These are phyloP conservation scores for Colletotrichum tropicicola DNA, from an alignment of 2,329 filamentous ascomycete species.

Conservation along the genomic window DNA sequence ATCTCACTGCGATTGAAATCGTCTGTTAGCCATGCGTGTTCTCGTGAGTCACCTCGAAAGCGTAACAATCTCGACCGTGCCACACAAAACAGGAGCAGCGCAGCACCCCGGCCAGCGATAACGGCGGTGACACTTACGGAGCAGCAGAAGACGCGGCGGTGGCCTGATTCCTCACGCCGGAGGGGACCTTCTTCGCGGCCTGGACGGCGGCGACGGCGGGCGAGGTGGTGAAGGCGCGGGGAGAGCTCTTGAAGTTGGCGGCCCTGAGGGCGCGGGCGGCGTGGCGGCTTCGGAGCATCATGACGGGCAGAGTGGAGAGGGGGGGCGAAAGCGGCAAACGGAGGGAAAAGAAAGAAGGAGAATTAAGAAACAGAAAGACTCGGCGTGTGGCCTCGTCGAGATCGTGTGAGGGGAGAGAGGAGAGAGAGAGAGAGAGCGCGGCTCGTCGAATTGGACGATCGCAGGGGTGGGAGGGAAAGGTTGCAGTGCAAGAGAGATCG, in stretches of 20 bases:
- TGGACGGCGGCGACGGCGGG: conserved; percentile 45
- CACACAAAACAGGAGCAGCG: neutral
- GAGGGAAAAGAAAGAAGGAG: conserved; percentile 16
- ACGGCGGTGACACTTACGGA: conserved; percentile 53
- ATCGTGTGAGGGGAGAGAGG: no score
- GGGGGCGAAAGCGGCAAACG: conserved; percentile 5
- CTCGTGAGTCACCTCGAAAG: conserved; percentile 12
- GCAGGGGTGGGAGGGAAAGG: neutral
- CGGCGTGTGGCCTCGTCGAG: conserved; percentile 22
- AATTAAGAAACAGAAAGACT: conserved; percentile 13
- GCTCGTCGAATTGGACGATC: conserved; percentile 30
- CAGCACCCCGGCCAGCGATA: neutral
- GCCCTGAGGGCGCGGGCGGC: conserved; percentile 57
- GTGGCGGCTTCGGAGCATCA: conserved; percentile 60
- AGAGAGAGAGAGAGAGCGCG: conserved; percentile 9
- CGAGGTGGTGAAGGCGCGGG: conserved; percentile 51
- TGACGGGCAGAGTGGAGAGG: conserved; percentile 27
- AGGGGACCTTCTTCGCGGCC: conserved; percentile 49
- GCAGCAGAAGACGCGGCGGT: conserved; percentile 58
- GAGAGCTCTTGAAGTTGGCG: conserved; percentile 45
- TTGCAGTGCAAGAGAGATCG: conserved; percentile 16
- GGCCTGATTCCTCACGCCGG: conserved; percentile 56
- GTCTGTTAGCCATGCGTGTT: conserved; percentile 33
- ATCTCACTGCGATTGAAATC: conserved; percentile 52
- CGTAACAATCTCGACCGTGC: neutral